Evolutionary conservation across 441 rosid genomes (phyloP), one percentile per base, ranked within the genome.

Genomic region (Breynia disticha): DNA sequence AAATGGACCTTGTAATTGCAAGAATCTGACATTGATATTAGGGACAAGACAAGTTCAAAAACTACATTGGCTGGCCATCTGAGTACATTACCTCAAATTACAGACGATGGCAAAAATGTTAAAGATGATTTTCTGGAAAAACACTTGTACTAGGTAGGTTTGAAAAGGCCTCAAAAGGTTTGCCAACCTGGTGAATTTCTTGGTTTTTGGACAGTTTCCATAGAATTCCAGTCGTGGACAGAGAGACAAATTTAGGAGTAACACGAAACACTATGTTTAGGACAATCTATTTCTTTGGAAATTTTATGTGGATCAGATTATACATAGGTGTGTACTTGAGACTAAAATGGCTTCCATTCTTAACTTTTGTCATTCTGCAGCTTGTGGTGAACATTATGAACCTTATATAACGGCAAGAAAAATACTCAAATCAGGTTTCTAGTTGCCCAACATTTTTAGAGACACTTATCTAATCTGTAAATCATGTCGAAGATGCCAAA

Each of bases 1-100:
- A 35, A 15, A 9, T 52, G 44, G 44, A 52, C 37, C 37, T 15
- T 52, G 9, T 21, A 0, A 1, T 16, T 52, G 39, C 43, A 52
- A 17, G 42, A 52, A 16, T 52, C 37, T 52, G 43, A 52, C 18
- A 15, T 52, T 9, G 44, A 52, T 14, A 52, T 52, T 17, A 15
- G 5, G 22, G 44, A 52, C 18, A 52, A 52, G 14, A 52, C 35
- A 4, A 13, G 44, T 3, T 16, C 19, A 32, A 13, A 52, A 52
- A 11, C 7, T 22, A 5, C 9, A 7, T 19, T 52, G 4, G 56
- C 20, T 0, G 19, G 37, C 19, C 18, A 52, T 8, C 11, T 52
- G 18, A 15, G 19, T n/a, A 6, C 1, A 0, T 4, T 46, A 20
- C 10, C 11, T 16, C 50, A 11, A 11, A 19, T 19, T 4, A 7